Conservation (phyloP, 1,139 yeast genomes). For the Geotrichum histeridarum region DNA sequence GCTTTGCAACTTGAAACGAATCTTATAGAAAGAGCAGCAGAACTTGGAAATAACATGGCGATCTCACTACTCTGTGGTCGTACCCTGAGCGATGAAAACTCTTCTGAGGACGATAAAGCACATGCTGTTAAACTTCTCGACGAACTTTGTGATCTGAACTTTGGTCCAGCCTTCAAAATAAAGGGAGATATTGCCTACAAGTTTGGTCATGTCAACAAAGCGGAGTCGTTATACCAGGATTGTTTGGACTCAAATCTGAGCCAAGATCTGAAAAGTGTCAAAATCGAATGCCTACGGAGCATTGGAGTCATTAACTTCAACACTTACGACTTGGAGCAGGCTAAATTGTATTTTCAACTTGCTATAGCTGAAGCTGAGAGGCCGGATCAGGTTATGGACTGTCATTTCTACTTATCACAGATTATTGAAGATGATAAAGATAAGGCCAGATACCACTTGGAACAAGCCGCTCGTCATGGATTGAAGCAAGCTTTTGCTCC, state of each 20-base stretch:
- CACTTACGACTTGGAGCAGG: slow-evolving; percentile 46
- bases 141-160: slow-evolving; percentile 51
- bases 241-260: slow-evolving; percentile 43
- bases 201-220: slow-evolving; percentile 48
- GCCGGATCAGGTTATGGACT: slow-evolving; percentile 48
- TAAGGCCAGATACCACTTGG: slow-evolving; percentile 60
- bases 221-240: slow-evolving; percentile 48
- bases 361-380: slow-evolving; percentile 41
- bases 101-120: slow-evolving; percentile 48
- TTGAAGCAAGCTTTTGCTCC: slow-evolving; percentile 69
- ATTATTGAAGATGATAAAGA: slow-evolving; percentile 41
- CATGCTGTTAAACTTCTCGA: slow-evolving; percentile 62
- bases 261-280: slow-evolving; percentile 39
- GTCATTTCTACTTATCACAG: slow-evolving; percentile 76
- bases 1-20: slow-evolving; percentile 57
- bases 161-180: slow-evolving; percentile 66
- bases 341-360: slow-evolving; percentile 56
- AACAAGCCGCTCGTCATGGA: slow-evolving; percentile 71
- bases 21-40: slow-evolving; percentile 76
- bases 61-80: slow-evolving; percentile 61
- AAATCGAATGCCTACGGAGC: slow-evolving; percentile 64
- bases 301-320: slow-evolving; percentile 63
- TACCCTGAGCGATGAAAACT: slow-evolving; percentile 30
- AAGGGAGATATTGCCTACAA: slow-evolving; percentile 67
- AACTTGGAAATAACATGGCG: slow-evolving; percentile 76